phyloP scores from a whole-genome alignment of 2,329 filamentous ascomycete genomes.

The Penicillium glabrum region DNA sequence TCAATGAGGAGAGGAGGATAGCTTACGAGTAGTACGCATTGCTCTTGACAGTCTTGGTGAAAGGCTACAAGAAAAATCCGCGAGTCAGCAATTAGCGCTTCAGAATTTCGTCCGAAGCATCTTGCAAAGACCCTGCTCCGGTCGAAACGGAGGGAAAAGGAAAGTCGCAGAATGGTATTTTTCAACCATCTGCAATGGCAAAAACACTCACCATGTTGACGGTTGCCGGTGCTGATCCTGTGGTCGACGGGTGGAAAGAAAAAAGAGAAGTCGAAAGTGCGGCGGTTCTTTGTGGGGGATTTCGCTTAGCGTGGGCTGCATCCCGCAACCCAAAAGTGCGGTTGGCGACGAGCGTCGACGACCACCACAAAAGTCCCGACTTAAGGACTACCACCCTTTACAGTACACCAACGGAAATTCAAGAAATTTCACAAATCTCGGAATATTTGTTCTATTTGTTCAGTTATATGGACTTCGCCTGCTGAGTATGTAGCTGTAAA shows the following conservation, averaged over 20 bases:
- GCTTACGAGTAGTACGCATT: constrained; percentile 97
- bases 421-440: too few relatives aligned
- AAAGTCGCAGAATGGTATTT: constrained; percentile 13
- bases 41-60: constrained; percentile 96
- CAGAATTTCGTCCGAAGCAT: constrained; percentile 89
- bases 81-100: constrained; percentile 99
- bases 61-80: constrained; percentile 64
- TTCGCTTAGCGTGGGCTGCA: constrained; percentile 44
- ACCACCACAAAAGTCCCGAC: not conserved
- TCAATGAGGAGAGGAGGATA: not conserved
- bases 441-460: not conserved
- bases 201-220: constrained; percentile 47
- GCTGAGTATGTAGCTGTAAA: not conserved
- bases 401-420: too few relatives aligned
- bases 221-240: constrained; percentile 36
- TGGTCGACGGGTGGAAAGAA: constrained; percentile 36
- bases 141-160: constrained; percentile 17
- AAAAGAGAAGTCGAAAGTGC: constrained; percentile 31
- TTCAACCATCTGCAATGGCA: constrained; percentile 28
- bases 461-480: not conserved
- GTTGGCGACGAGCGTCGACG: constrained; percentile 41
- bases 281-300: constrained; percentile 41
- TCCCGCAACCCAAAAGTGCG: constrained; percentile 32
- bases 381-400: constrained; percentile 2
- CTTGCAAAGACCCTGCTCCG: constrained; percentile 79